Conservation (phyloP, 1,284 basidiomycete genomes). For the Naganishia sp. region DNA sequence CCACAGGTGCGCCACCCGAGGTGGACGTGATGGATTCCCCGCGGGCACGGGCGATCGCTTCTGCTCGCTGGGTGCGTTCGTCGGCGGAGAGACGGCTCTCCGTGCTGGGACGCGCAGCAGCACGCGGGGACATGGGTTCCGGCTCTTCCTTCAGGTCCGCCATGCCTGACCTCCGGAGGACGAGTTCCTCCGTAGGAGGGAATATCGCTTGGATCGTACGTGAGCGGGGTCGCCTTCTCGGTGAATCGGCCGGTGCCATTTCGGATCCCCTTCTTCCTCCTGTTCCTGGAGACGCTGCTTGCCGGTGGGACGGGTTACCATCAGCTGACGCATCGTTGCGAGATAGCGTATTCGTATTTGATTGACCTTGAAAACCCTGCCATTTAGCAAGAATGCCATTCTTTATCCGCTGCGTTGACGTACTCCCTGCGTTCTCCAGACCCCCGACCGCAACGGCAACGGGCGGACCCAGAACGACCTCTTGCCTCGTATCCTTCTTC, state of each 20-base stretch:
- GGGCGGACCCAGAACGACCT: slow-evolving; percentile 5
- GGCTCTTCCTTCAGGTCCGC: slow-evolving; percentile 7
- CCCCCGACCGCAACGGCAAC: neutral
- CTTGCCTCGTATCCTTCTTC: neutral
- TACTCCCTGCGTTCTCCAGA: neutral
- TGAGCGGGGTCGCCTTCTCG: slow-evolving; percentile 10
- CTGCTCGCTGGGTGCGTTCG: slow-evolving; percentile 3
- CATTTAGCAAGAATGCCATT: neutral
- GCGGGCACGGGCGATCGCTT: slow-evolving; percentile 7
- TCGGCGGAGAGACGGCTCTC: neutral
- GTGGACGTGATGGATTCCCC: slow-evolving; percentile 9
- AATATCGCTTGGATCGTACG: slow-evolving; percentile 27
- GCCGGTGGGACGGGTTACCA: too few species aligned
- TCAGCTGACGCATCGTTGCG: too few species aligned
- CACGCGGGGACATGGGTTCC: neutral
- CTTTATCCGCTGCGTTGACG: neutral
- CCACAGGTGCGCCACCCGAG: slow-evolving; percentile 6
- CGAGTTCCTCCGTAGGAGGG: neutral
- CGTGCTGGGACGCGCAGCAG: neutral
- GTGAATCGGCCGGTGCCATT: neutral
- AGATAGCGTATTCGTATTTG: too few species aligned
- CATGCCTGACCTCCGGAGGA: neutral
- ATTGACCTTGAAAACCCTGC: too few species aligned
- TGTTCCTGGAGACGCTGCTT: neutral
- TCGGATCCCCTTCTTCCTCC: neutral